A percentile compares a stretch with the other conserved stretches of the same genome.
Conservation (phyloP, 495 filamentous ascomycete genomes). For the Staphylotrichum longicolle region DNA sequence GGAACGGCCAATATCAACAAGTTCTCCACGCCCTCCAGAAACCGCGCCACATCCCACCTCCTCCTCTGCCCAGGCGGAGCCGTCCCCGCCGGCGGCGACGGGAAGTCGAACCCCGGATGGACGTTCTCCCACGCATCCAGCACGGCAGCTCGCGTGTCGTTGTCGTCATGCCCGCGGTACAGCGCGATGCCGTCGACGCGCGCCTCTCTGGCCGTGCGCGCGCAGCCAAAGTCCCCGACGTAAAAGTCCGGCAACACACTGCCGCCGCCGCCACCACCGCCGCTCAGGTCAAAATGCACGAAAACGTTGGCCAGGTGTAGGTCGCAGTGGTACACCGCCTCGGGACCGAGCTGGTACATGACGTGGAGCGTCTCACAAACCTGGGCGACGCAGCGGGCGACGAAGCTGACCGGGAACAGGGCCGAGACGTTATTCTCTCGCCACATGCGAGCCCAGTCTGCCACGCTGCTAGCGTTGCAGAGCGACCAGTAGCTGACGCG, state of each 20-base stretch:
- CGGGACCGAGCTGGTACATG: slow-evolving; percentile 18
- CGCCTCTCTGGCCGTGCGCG: slow-evolving; percentile 11
- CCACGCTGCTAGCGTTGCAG: slow-evolving; percentile 11
- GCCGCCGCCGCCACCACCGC: background rate
- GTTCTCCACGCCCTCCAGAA: background rate
- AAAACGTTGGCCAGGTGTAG: slow-evolving; percentile 17
- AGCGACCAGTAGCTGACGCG: slow-evolving; percentile 18
- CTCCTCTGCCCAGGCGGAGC: background rate
- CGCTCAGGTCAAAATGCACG: slow-evolving; percentile 2
- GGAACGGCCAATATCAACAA: background rate
- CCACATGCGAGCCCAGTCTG: background rate
- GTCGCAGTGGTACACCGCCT: slow-evolving; percentile 19
- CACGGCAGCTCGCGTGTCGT: no score
- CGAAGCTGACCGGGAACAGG: slow-evolving; percentile 9
- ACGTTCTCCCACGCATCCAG: background rate
- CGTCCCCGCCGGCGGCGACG: background rate
- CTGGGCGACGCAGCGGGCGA: slow-evolving; percentile 13
- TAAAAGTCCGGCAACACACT: slow-evolving; percentile 8
- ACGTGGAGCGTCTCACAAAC: slow-evolving; percentile 19
- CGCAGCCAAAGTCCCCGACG: slow-evolving; percentile 18
- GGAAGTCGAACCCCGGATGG: background rate
- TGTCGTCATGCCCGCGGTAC: background rate
- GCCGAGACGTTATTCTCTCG: no score
- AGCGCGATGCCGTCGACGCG: background rate
- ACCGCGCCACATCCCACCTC: background rate